Base-by-base conservation (phyloP, 495 filamentous ascomycete genomes). In the Aspergillus hancockii region DNA sequence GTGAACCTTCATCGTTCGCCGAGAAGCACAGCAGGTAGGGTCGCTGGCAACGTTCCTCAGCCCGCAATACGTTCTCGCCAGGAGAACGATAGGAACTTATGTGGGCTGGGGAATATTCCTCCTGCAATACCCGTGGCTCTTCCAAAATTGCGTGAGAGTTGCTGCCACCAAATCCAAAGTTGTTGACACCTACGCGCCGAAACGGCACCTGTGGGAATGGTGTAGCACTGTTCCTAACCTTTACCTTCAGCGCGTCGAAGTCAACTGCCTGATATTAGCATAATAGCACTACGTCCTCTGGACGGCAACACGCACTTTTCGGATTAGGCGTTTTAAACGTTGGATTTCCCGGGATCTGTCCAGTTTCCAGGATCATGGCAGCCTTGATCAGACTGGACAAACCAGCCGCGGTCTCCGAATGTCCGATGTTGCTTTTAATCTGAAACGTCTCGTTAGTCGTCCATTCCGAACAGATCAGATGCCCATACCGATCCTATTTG, bases 81-180 rank as follows among this genome's bases (percentile, higher is more conserved):
- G 16, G 50, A 21, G 19, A 19, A 3, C 1, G 36, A 53, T 65
- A 52, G 12, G 59, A 57, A 13, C 14, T 21, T 22, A 30, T 49
- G 25, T 55, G 38, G 3, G 43, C 14, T 18, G 40, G 23, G 9
- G 3, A 28, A 19, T 52, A 49, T 43, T 59, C 49, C 5, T 49
- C 56, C 21, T 63, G 12, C 38, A 50, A 22, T 7, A 36, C 30
- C 21, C 51, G 59, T 18, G 62, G 38, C 19, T 60, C 67, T 14
- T 72, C 70, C 7, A 73, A 21, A 10, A 73, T 66, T 0, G 70
- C 73, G 57, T 83, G 79, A 1, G 75, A 74, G 52, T 84, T 84
- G 1, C 78, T 60, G 9, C 83, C 82, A 0, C 82, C 82, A 32
- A 78, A 78, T 2, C 79, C 81, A 52, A 80, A 80, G 12, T 69